Percentiles rank a stretch among this genome's conserved stretches.
Evolutionary conservation across 768 basidiomycete species (phyloP).

Genomic region (Tephrocybe sp.): DNA sequence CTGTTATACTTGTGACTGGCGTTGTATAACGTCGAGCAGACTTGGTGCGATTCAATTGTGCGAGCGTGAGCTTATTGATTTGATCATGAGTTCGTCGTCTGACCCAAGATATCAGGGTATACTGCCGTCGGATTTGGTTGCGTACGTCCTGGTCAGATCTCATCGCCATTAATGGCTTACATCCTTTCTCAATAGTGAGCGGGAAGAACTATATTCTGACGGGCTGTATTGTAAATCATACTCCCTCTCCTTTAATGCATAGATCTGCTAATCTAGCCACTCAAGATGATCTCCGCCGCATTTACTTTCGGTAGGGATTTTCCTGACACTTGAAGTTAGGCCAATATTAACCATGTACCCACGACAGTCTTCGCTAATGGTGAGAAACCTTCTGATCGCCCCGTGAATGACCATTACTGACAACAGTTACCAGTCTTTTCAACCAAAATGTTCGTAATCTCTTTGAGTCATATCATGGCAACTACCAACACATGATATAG

Average conservation of each 20-base stretch:
- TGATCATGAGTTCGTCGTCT: neutral
- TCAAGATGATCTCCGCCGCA: neutral
- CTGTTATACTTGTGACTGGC: neutral
- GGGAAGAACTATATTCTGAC: neutral
- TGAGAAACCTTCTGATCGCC: neutral
- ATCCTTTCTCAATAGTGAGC: neutral
- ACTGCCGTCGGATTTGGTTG: conserved; percentile 5
- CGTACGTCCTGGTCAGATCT: neutral
- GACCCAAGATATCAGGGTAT: neutral
- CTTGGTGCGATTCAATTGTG: conserved; percentile 1
- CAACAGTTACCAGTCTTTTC: neutral
- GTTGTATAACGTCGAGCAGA: neutral
- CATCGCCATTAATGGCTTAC: neutral
- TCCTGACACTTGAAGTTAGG: neutral
- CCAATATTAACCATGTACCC: no score
- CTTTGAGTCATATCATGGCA: neutral
- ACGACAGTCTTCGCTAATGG: neutral
- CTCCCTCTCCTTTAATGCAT: neutral
- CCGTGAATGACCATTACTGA: neutral
- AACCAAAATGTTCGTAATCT: neutral
- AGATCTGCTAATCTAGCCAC: neutral
- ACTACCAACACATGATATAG: neutral
- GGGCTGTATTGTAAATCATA: neutral
- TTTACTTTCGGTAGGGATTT: neutral
- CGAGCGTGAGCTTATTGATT: neutral